Evolutionary conservation across 139 green algal species (phyloP), one percentile per base, ranked within the genome.

Genomic region (Tetraselmis striata): DNA sequence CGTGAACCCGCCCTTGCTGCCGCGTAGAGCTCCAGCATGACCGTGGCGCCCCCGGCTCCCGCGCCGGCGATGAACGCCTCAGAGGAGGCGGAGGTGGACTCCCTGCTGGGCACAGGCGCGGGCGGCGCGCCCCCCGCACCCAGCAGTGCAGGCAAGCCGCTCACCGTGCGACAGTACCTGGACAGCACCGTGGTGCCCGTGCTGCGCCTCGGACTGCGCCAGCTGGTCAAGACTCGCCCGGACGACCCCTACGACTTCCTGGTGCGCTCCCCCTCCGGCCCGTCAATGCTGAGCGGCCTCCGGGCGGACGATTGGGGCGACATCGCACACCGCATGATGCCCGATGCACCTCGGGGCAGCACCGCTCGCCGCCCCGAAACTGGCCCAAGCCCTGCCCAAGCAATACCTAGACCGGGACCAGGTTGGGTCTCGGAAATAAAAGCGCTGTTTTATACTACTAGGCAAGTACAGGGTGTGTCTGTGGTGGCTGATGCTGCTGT

Each of bases 151-250:
- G 18, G 76, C 27, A 85, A 85, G 67, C 23, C n/a, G 1, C 5
- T 81, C 1, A 31, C 76, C 28, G 82, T 85, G 78, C 77, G 82
- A 11, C 82, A 82, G 78, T 85, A 85, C 78, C 78, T 85, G 0
- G 82, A 85, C 82, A 80, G 67, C 29, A 83, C 82, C 59, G 82
- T 85, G 58, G 82, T 85, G 59, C 82, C 82, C 28, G 30, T 80
- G 22, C 32, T 85, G 59, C 77, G 82, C 11, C 32, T 81, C 29
- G 82, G 58, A 2, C 58, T 85, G 67, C 45, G 45, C 5, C 45
- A 67, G 59, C 78, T 85, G 1, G 82, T 85, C 28, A 85, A 85
- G 31, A 32, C 29, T 22, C 77, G 82, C 28, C 82, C 82, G 59
- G 78, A 79, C 1, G 82, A 85, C 31, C 82, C 82, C 2, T 82